Conservation (phyloP, 768 basidiomycete genomes). For the Lepiota brunneoincarnata region DNA sequence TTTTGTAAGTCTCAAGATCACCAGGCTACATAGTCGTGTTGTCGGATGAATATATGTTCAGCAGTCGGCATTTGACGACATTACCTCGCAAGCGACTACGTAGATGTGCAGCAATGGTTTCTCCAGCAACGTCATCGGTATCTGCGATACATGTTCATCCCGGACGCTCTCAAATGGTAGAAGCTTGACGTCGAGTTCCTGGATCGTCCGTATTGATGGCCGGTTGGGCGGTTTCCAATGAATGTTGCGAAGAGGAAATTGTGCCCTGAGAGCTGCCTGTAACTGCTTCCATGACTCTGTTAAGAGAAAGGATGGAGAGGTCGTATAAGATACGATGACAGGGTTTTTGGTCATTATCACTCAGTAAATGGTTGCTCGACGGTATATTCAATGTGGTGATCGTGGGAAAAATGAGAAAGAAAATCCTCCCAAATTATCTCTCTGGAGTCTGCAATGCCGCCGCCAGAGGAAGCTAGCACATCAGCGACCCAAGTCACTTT, state of each 20-base stretch:
- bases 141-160: conserved; percentile 74
- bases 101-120: conserved; percentile 86
- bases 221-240: conserved; percentile 86
- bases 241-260: conserved; percentile 83
- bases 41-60: conserved; percentile 11
- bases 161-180: conserved; percentile 64
- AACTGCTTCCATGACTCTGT: conserved; percentile 77
- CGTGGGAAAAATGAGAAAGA: conserved; percentile 13
- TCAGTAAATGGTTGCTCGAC: not conserved
- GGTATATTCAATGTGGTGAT: not conserved
- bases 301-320: conserved; percentile 57
- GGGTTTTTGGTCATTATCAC: conserved; percentile 33
- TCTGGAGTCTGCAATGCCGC: conserved; percentile 43
- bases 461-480: conserved; percentile 58
- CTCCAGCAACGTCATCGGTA: conserved; percentile 77
- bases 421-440: conserved; percentile 13
- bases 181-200: conserved; percentile 79
- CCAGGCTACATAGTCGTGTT: conserved; percentile 41
- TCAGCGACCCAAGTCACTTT: conserved; percentile 53
- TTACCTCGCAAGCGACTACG: conserved; percentile 85
- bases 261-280: conserved; percentile 58
- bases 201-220: conserved; percentile 79
- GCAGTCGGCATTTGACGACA: not conserved
- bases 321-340: conserved; percentile 68
- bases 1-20: conserved; percentile 75